Evolutionary conservation across 139 green algal genomes (phyloP).

Genomic region (Yamagishiella unicocca): DNA sequence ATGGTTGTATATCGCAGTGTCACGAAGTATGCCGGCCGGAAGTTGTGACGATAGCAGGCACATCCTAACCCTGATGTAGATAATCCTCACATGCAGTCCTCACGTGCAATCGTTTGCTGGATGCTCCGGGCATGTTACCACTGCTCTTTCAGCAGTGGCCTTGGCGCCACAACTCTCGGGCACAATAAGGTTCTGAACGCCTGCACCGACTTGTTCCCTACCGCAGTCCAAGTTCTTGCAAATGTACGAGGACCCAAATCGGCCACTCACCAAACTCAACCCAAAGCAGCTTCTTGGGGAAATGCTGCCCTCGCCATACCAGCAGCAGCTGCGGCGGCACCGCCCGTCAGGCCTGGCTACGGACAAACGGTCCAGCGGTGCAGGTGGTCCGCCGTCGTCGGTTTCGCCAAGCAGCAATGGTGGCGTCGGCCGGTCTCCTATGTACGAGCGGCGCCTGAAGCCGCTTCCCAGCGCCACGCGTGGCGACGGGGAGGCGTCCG

Average conservation of each 20-base stretch:
- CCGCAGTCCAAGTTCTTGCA: conserved; percentile 48
- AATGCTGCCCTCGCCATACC: neutral
- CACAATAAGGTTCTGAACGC: too few relatives aligned
- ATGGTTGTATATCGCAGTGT: too few relatives aligned
- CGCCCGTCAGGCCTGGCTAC: neutral
- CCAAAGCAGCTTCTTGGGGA: conserved; percentile 30
- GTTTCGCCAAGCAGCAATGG: neutral
- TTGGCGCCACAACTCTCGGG: too few relatives aligned
- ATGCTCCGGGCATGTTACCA: too few relatives aligned
- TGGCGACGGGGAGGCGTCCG: neutral
- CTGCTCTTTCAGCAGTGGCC: too few relatives aligned
- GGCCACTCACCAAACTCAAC: conserved; percentile 6
- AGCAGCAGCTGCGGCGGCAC: neutral
- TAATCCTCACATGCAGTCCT: too few relatives aligned
- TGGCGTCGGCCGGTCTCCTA: neutral
- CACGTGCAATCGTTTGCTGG: too few relatives aligned
- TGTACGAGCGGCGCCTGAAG: conserved; percentile 24
- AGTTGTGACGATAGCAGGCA: too few relatives aligned
- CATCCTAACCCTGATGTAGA: too few relatives aligned
- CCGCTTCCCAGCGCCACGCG: neutral
- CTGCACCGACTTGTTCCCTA: neutral
- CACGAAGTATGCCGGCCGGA: too few relatives aligned
- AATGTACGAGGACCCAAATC: conserved; percentile 48
- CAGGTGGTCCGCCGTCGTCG: neutral
- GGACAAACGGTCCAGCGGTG: neutral